Base-by-base conservation (phyloP, 768 basidiomycete genomes). In the Epithele typhae region DNA sequence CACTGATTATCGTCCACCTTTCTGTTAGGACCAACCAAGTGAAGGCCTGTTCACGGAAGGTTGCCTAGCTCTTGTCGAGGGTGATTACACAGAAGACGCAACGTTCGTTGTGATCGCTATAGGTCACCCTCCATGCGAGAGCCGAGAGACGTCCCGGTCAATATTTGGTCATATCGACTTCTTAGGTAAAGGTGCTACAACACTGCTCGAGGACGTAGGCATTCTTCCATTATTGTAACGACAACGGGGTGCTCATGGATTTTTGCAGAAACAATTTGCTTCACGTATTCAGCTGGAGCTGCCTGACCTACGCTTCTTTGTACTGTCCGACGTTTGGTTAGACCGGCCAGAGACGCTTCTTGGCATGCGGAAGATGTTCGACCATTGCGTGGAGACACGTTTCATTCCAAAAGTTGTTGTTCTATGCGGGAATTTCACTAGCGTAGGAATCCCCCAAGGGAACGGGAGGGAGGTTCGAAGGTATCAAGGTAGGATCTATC, bases 131-230 rank as follows among this genome's bases (percentile, higher is more conserved):
- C 96, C 96, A 10, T 95, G 93, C 59, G 96, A 99, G 67, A 78
- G 85, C 55, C 74, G 96, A 34, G 84, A 84, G 49, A 82, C 79
- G 2, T 84, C 95, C 14, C 76, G 92, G 90, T 91, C 87, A 33
- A 84, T 98, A 54, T 96, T 90, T 60, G 96, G 94, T 0, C 96
- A 98, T 60, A 84, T 97, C 24, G 96, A 99, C 64, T 96, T 98
- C 60, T 76, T 98, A 10, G 96, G 96, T n/a, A 83, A 87, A 57
- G 96, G 96, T 2, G 82, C 90, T 3, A 87, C 93, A 1, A 92
- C 94, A 2, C 66, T 92, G 18, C 68, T 87, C 5, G 94, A 98
- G 70, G 96, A 98, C 64, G 95, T 94, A 58, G 44, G 82, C 65
- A 4, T 37, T n/a, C n/a, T n/a, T n/a, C n/a, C n/a, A n/a, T n/a